Evolutionary conservation across 2,329 filamentous ascomycete species (phyloP).

Genomic region (Penicillium janthinellum): DNA sequence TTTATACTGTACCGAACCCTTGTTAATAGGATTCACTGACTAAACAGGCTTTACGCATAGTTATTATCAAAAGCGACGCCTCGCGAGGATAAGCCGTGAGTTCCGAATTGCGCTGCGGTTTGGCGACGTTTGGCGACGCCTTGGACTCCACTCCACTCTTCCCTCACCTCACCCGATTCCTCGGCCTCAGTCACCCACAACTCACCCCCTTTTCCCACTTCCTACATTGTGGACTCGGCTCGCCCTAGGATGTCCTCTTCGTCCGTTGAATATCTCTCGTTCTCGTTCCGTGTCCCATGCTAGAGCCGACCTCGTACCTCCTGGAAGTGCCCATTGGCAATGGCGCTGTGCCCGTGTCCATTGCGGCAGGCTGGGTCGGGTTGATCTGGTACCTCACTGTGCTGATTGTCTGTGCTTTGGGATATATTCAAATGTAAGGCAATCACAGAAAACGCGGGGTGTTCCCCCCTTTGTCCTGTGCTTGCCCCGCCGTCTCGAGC

Average conservation of each 20-base stretch:
- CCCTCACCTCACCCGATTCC: not conserved
- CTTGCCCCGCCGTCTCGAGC: not conserved
- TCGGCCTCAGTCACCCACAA: not conserved
- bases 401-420: slow-evolving; percentile 58
- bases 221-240: not conserved
- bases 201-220: not conserved
- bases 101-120: slow-evolving; percentile 8
- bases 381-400: slow-evolving; percentile 61
- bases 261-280: slow-evolving; percentile 1
- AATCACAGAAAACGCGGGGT: not conserved
- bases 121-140: slow-evolving; percentile 1
- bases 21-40: no score
- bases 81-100: slow-evolving; percentile 10
- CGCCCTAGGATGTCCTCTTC: slow-evolving; percentile 22
- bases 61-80: no score
- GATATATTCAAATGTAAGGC: slow-evolving; percentile 61
- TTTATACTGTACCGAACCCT: no score
- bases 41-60: no score
- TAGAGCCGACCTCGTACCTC: slow-evolving; percentile 29
- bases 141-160: slow-evolving; percentile 9
- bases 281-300: slow-evolving; percentile 29
- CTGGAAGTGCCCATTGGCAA: slow-evolving; percentile 29
- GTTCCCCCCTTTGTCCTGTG: not conserved
- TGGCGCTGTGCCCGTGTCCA: slow-evolving; percentile 36
- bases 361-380: slow-evolving; percentile 50